These are phyloP conservation scores for Obba rivulosa DNA, from an alignment of 768 basidiomycete genomes.

Conservation along the genomic window DNA sequence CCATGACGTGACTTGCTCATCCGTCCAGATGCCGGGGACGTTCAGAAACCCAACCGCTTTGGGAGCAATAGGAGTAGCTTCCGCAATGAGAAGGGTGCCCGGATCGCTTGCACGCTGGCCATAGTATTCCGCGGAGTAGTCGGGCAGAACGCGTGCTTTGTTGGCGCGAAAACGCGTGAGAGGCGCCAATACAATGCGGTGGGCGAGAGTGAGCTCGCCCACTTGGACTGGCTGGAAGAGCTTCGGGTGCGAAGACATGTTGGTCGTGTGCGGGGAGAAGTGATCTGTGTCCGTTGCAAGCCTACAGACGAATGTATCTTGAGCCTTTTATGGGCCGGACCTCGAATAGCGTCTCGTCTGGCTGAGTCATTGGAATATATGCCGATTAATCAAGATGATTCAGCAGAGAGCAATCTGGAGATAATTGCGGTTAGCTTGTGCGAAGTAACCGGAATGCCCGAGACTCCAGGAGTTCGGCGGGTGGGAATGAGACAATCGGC, in stretches of 20 bases:
- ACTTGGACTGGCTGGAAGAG: slow-evolving; percentile 45
- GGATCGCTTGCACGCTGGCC: slow-evolving; percentile 36
- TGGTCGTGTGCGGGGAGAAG: no score
- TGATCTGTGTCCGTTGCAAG: no score
- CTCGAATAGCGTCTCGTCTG: no score
- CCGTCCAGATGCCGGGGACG: slow-evolving; percentile 56
- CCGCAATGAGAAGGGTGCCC: slow-evolving; percentile 49
- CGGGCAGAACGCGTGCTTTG: slow-evolving; percentile 26
- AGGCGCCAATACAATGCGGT: slow-evolving; percentile 49
- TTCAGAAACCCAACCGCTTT: slow-evolving; percentile 40
- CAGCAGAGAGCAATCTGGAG: no score
- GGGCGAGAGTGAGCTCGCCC: slow-evolving; percentile 34
- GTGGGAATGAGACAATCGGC: no score
- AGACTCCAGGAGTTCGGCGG: no score
- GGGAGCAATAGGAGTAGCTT: slow-evolving; percentile 46
- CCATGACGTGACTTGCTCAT: slow-evolving; percentile 48
- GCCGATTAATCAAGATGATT: no score
- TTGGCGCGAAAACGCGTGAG: slow-evolving; percentile 39
- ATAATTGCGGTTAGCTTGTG: no score
- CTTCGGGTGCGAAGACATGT: slow-evolving; percentile 3
- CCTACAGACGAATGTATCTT: no score
- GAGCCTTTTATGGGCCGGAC: no score
- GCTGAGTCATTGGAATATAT: no score
- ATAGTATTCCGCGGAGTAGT: slow-evolving; percentile 39
- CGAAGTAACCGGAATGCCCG: no score